Evolutionary conservation across 768 basidiomycete genomes (phyloP), one percentile per base, ranked within the genome.

Genomic region (Tephrocybe sp.): DNA sequence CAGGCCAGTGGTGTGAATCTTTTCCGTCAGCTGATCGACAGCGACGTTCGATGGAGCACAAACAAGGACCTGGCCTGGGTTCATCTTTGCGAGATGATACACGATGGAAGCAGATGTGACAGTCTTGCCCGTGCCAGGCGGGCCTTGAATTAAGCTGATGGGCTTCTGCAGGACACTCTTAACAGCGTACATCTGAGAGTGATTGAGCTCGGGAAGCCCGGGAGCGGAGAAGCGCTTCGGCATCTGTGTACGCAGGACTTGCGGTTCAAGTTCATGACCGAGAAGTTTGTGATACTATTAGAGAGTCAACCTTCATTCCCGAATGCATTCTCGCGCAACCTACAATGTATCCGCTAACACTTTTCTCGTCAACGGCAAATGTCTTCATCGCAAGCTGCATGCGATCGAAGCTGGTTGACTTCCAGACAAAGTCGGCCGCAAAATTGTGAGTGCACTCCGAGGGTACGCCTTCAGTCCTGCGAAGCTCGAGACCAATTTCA

Each of bases 331-430:
- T 10, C 50, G 28, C 56, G 28, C 17, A 30, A 73, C 91, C 68
- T 67, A 93, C 92, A 54, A 99, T 99, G 58, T 98, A 99, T 10
- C 96, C 97, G 64, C 92, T 95, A 60, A 99, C 97, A 66, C 94
- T 97, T 78, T 98, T 97, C 71, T 99, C 97, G 60, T 99, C 97
- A 15, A 99, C 90, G 7, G 97, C 97, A 65, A 99, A 99, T 1
- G 95, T 98, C 80, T 98, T 98, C 96, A 99, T 98, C 0, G 97
- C 96, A 28, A 93, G 79, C 66, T 99, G 97, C 97, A 99, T 99
- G 43, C 97, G 81, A 68, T 99, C 97, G 62, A 99, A 99, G 68
- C 96, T 98, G 1, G 97, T 99, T 4, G 94, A 95, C 71, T 99
- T 99, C 97, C 97, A 99, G 4, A 99, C 96, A 63, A 98, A 99